Evolutionary conservation across 2,329 filamentous ascomycete genomes (phyloP).

Genomic region (Calonectria fujianensis): DNA sequence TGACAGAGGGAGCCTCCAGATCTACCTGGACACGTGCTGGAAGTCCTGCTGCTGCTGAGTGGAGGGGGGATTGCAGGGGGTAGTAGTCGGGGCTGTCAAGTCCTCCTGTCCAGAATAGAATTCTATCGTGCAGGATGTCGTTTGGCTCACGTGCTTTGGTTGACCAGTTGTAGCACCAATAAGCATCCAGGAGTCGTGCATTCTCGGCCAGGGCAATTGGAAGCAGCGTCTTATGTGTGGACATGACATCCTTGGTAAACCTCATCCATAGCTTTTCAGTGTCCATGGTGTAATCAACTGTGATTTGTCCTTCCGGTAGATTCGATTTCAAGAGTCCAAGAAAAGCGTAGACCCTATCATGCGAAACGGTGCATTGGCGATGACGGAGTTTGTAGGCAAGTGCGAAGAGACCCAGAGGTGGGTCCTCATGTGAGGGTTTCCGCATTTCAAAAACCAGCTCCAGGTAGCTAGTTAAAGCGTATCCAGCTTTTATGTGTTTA

Average conservation of each 20-base stretch:
- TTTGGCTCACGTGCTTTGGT: slow-evolving; percentile 32
- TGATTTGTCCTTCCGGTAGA: neutral
- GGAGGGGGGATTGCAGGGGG: slow-evolving; percentile 29
- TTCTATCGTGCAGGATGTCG: slow-evolving; percentile 3
- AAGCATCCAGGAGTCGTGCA: slow-evolving; percentile 4
- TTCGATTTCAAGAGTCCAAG: slow-evolving; percentile 31
- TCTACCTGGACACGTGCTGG: slow-evolving; percentile 31
- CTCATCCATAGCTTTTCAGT: slow-evolving; percentile 30
- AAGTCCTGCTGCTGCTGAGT: slow-evolving; percentile 35
- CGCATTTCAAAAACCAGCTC: slow-evolving; percentile 36
- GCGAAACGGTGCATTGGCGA: slow-evolving; percentile 32
- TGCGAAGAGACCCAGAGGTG: slow-evolving; percentile 34
- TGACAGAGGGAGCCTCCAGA: slow-evolving; percentile 29
- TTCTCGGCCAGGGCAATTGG: slow-evolving; percentile 32
- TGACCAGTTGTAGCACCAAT: slow-evolving; percentile 39
- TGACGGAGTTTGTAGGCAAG: slow-evolving; percentile 41
- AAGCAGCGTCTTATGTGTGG: slow-evolving; percentile 38
- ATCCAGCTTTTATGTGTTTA: slow-evolving; percentile 26
- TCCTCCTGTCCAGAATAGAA: slow-evolving; percentile 38
- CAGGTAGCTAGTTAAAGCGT: slow-evolving; percentile 34
- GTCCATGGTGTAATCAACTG: slow-evolving; percentile 37
- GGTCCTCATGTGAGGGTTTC: slow-evolving; percentile 30
- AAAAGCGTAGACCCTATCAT: slow-evolving; percentile 37
- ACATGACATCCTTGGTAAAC: slow-evolving; percentile 35
- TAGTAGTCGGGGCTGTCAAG: slow-evolving; percentile 36